Evolutionary conservation across 2,329 filamentous ascomycete genomes (phyloP), one percentile per base, ranked within the genome.

Genomic region (Colletotrichum tanaceti): DNA sequence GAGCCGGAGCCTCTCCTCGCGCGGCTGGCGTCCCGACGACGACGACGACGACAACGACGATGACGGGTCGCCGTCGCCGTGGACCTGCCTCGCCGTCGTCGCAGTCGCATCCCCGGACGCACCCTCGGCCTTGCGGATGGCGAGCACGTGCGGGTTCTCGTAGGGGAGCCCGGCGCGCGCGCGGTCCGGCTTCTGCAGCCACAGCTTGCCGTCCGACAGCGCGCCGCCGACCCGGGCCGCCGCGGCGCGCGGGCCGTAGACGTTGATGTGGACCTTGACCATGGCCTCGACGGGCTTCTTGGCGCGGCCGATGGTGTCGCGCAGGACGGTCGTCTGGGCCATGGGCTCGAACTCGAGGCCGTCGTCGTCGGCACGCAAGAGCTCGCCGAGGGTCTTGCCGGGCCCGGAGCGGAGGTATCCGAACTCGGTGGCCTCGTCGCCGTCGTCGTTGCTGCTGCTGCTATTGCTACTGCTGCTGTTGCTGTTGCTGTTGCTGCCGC

Each of bases 191-290:
- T 67, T 71, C 52, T 82, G 80, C 13, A 82, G 64, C 74, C 77
- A 81, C 0, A 79, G 61, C 57, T 77, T 78, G 0, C 72, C 69
- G 0, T 65, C 20, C 0, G 78, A 77, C 1, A 82, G 68, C 3
- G 58, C 60, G 1, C 73, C 64, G 0, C 79, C 80, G 22, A 80
- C 69, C 1, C 62, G 16, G 0, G 58, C 61, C 1, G 71, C 72
- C 2, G 62, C 20, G 4, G 44, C n/a, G 1, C 62, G 62, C 0
- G 75, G 75, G 0, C 80, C 80, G 63, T 81, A 81, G 0, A 81
- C 64, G 50, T 81, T 79, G 58, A 82, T 77, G 59, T 80, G 74
- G 1, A 81, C 71, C 44, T 73, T 71, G 18, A 76, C 73, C 35
- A 76, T 71, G 2, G 77, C 75, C 1, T 79, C 75, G 3, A 67